Conservation (phyloP, 2,329 filamentous ascomycete species). For the Fusarium devonianum region DNA sequence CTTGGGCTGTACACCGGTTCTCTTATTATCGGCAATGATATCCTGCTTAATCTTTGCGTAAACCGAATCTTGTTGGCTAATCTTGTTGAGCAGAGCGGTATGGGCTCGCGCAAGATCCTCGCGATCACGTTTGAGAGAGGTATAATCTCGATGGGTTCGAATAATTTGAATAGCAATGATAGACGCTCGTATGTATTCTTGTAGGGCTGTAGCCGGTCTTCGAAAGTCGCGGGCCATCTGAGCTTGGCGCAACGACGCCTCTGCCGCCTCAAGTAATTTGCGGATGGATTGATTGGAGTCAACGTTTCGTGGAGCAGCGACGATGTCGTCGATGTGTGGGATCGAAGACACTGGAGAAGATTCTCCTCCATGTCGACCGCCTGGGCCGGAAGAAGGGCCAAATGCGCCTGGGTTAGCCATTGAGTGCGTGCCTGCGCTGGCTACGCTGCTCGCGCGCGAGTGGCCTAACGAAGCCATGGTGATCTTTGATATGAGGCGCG, state of each 20-base stretch:
- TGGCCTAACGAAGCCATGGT: constrained; percentile 41
- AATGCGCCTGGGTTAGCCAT: constrained; percentile 45
- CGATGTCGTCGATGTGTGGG: constrained; percentile 63
- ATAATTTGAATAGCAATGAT: constrained; percentile 80
- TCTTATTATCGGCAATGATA: constrained; percentile 69
- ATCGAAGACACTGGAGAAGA: constrained; percentile 47
- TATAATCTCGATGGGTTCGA: constrained; percentile 77
- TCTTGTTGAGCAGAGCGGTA: constrained; percentile 57
- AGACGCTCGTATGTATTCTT: constrained; percentile 83
- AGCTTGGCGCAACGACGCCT: constrained; percentile 64
- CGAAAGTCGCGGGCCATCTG: constrained; percentile 68
- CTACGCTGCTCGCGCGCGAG: constrained; percentile 38
- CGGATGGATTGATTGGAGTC: constrained; percentile 59
- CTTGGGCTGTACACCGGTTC: constrained; percentile 63
- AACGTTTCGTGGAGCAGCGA: constrained; percentile 55
- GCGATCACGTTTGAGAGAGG: constrained; percentile 64
- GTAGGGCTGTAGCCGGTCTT: constrained; percentile 76
- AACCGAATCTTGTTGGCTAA: constrained; percentile 54
- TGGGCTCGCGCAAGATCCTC: constrained; percentile 58
- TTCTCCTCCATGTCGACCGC: constrained; percentile 41
- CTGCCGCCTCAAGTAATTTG: constrained; percentile 60
- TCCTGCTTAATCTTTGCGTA: constrained; percentile 66
- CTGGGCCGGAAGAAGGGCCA: constrained; percentile 42
- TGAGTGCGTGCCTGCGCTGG: constrained; percentile 39
- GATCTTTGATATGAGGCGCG: constrained; percentile 8